A percentile compares a stretch with the other conserved stretches of the same genome.
phyloP scores from a whole-genome alignment of 2,329 filamentous ascomycete species.

The Beauveria rudraprayagi region DNA sequence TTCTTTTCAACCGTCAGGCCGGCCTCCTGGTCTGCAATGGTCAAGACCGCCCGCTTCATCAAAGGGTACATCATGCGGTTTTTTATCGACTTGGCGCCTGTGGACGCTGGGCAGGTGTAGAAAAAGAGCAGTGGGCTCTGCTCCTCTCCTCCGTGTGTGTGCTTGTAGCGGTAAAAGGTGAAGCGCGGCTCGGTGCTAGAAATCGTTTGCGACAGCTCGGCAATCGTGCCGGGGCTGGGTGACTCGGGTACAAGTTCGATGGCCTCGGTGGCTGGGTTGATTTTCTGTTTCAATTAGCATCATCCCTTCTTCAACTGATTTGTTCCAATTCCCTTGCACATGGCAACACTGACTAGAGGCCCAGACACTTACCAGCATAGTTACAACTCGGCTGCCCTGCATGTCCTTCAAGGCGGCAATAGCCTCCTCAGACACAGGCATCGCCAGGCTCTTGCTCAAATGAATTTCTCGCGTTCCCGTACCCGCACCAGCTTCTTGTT shows the following conservation, averaged over 20 bases:
- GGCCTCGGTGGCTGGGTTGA: constrained; percentile 61
- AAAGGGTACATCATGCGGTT: constrained; percentile 78
- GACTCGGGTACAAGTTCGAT: constrained; percentile 55
- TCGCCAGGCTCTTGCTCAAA: constrained; percentile 47
- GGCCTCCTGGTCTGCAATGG: constrained; percentile 57
- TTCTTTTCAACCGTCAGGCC: constrained; percentile 62
- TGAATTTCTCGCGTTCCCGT: constrained; percentile 54
- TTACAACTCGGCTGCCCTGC: constrained; percentile 44
- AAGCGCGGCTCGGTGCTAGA: constrained; percentile 64
- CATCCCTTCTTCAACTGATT: too few species aligned
- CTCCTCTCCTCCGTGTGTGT: constrained; percentile 45
- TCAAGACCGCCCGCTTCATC: constrained; percentile 58
- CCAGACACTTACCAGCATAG: constrained; percentile 53
- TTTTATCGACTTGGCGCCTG: constrained; percentile 62
- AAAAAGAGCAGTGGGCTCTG: constrained; percentile 64
- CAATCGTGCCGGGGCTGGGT: constrained; percentile 44
- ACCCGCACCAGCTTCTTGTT: constrained; percentile 64
- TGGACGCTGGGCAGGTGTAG: constrained; percentile 67
- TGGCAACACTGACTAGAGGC: too few species aligned
- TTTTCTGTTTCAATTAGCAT: constrained; percentile 42
- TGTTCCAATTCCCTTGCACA: background rate
- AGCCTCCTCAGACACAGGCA: constrained; percentile 56
- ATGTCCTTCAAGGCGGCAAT: constrained; percentile 55
- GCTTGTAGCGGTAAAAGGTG: constrained; percentile 64
- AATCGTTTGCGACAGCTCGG: constrained; percentile 52